Conservation (phyloP, 2,329 filamentous ascomycete genomes). For the Aspergillus tamarii region DNA sequence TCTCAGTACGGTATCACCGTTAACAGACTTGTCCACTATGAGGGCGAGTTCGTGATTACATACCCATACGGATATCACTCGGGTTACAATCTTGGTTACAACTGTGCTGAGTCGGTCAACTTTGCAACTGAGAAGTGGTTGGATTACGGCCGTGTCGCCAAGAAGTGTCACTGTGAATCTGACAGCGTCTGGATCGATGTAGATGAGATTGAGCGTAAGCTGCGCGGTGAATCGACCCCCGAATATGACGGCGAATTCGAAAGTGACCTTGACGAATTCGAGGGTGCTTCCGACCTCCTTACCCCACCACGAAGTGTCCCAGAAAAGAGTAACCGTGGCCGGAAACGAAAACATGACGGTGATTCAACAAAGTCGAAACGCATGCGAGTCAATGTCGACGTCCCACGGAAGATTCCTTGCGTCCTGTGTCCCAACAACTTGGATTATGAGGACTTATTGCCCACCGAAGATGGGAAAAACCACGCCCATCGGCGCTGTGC, state of each 20-base stretch:
- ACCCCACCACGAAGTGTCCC: conserved; percentile 77
- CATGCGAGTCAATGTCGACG: conserved; percentile 73
- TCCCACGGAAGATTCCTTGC: conserved; percentile 76
- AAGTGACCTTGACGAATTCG: conserved; percentile 66
- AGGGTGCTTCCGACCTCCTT: conserved; percentile 69
- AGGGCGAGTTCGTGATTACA: conserved; percentile 97
- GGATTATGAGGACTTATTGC: conserved; percentile 76
- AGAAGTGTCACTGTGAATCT: conserved; percentile 94
- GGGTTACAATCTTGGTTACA: conserved; percentile 96
- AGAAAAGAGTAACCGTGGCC: conserved; percentile 64
- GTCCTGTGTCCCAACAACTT: conserved; percentile 91
- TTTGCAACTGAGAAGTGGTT: conserved; percentile 96
- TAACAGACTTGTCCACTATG: conserved; percentile 92
- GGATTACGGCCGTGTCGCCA: conserved; percentile 90
- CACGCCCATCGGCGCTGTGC: conserved; percentile 84
- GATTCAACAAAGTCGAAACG: conserved; percentile 72
- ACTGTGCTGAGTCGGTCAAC: conserved; percentile 98
- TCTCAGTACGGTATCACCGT: conserved; percentile 93
- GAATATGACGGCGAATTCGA: conserved; percentile 56
- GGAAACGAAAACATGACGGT: conserved; percentile 69
- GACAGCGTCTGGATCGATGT: conserved; percentile 99
- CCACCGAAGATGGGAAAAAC: conserved; percentile 83
- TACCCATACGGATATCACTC: conserved; percentile 99
- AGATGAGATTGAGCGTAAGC: conserved; percentile 89
- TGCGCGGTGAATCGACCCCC: conserved; percentile 76